Percentiles rank a stretch among this genome's conserved stretches.
Evolutionary conservation across 768 basidiomycete genomes (phyloP).

Genomic region (Amanita jacksonii): DNA sequence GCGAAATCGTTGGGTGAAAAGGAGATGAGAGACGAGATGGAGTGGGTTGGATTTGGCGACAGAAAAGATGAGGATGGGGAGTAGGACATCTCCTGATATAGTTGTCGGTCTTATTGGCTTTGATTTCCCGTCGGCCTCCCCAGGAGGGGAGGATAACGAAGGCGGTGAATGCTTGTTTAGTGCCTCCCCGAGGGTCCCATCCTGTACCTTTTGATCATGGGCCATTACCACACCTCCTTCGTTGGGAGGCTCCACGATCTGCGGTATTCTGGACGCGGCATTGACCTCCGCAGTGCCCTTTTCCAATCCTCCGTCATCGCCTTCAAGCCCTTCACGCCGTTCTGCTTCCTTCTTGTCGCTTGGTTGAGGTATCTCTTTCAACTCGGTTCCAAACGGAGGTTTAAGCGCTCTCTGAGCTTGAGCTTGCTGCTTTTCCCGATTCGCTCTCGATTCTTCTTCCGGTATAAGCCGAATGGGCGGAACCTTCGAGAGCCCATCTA

Average conservation of each 20-base stretch:
- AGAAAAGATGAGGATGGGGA: conserved; percentile 89
- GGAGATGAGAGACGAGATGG: conserved; percentile 63
- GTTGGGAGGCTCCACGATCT: too few relatives aligned
- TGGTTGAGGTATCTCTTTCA: not conserved
- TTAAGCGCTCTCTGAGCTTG: conserved; percentile 12
- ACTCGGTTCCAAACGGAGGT: conserved; percentile 1
- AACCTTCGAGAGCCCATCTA: conserved; percentile 67
- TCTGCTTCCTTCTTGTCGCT: not conserved
- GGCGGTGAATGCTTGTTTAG: too few relatives aligned
- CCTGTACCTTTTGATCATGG: too few relatives aligned
- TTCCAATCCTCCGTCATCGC: too few relatives aligned
- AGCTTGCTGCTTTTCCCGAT: conserved; percentile 15
- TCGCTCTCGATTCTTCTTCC: conserved; percentile 33
- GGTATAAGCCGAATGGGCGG: conserved; percentile 70
- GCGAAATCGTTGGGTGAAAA: conserved; percentile 53
- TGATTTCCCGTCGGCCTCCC: conserved; percentile 9
- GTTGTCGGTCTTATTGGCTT: conserved; percentile 33
- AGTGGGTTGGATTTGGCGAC: conserved; percentile 90
- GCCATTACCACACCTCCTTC: too few relatives aligned
- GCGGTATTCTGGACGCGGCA: too few relatives aligned
- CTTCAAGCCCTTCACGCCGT: too few relatives aligned
- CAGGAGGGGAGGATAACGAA: conserved; percentile 3
- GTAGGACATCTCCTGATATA: conserved; percentile 80
- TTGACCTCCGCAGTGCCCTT: too few relatives aligned
- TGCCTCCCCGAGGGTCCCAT: too few relatives aligned